These are phyloP conservation scores for Aspergillus calidoustus DNA, from an alignment of 2,329 filamentous ascomycete genomes.

Conservation along the genomic window DNA sequence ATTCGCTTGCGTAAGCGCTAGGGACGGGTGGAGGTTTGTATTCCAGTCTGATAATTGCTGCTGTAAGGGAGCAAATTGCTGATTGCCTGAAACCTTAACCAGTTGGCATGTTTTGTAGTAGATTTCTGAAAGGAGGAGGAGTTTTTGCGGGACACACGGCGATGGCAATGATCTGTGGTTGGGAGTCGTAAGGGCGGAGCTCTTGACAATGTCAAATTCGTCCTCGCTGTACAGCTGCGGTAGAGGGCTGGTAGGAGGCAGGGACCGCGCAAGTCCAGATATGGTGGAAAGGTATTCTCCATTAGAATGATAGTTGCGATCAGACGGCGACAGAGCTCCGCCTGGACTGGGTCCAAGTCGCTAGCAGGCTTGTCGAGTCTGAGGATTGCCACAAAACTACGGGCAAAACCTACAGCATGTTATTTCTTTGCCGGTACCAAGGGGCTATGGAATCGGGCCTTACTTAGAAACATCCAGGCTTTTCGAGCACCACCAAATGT, in stretches of 20 bases:
- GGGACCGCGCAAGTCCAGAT: not conserved
- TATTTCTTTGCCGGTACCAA: not conserved
- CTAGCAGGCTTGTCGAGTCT: not conserved
- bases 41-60: no score
- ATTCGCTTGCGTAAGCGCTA: no score
- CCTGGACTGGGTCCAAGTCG: not conserved
- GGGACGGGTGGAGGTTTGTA: no score
- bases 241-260: not conserved
- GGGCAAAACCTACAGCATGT: not conserved
- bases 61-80: no score
- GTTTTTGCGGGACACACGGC: no score
- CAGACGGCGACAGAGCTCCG: not conserved
- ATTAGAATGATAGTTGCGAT: not conserved
- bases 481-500: not conserved
- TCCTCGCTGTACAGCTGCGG: conserved; percentile 1
- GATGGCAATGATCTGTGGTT: no score
- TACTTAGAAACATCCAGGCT: not conserved
- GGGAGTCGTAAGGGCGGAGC: no score
- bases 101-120: no score
- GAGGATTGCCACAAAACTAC: not conserved
- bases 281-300: not conserved
- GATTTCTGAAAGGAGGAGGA: no score
- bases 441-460: no score
- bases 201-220: not conserved
- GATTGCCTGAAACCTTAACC: no score